Percentiles rank a stretch among this genome's conserved stretches.
These are phyloP conservation scores for Termitomyces sp. DNA, from an alignment of 768 basidiomycete species.

Conservation along the genomic window DNA sequence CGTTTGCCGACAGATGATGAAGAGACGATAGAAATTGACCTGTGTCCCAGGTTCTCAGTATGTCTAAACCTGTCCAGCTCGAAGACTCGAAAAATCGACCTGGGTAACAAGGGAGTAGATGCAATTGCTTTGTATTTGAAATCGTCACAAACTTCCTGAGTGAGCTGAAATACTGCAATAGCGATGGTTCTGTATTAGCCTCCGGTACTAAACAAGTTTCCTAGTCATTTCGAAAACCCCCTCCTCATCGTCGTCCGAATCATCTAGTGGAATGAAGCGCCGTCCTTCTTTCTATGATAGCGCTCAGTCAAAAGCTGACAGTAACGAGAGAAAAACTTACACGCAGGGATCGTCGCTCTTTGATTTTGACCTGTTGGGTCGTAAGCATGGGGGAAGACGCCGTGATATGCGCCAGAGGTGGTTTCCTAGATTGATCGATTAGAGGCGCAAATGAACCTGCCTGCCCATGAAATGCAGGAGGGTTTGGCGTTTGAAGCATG, in stretches of 20 bases:
- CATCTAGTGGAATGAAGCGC: constrained; percentile 42
- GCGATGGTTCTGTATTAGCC: neutral
- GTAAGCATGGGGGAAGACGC: neutral
- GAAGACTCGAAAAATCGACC: too few species aligned
- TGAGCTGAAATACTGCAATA: too few species aligned
- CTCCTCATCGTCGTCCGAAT: constrained; percentile 29
- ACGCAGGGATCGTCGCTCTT: constrained; percentile 21
- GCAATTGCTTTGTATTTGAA: too few species aligned
- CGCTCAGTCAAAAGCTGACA: neutral
- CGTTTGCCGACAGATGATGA: too few species aligned
- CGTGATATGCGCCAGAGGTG: neutral
- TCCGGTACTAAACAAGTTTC: neutral
- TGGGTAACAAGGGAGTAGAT: too few species aligned
- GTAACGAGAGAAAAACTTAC: constrained; percentile 14
- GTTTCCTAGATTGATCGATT: neutral
- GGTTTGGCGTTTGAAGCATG: neutral
- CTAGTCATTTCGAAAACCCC: neutral
- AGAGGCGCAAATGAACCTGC: neutral
- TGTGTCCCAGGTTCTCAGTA: too few species aligned
- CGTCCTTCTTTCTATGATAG: constrained; percentile 33
- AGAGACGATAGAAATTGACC: too few species aligned
- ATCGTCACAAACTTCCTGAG: too few species aligned
- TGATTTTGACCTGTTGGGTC: constrained; percentile 6
- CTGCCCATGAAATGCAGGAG: neutral
- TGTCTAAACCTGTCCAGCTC: too few species aligned